Evolutionary conservation across 805 yeast species (phyloP), one percentile per base, ranked within the genome.

Genomic region (Lachancea fermentati): DNA sequence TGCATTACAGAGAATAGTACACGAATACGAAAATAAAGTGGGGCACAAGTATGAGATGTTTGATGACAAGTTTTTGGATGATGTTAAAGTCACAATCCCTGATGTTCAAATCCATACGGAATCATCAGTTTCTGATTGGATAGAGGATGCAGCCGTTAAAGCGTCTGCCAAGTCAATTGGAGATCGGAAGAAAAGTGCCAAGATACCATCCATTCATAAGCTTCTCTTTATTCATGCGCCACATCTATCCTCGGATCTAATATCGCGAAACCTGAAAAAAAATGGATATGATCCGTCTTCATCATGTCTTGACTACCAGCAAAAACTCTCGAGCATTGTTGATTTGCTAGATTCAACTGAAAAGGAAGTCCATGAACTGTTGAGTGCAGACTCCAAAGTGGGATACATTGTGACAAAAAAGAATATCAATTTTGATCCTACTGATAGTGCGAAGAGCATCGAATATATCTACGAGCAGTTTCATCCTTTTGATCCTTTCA

Each of bases 1-100:
- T 52, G 69, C 91, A 0, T 64, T 88, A 19, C 89, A 84, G 56
- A 76, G 97, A 62, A 66, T 82, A 16, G 96, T 87, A 7, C 76
- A 76, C 25, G 94, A 84, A 39, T 76, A 79, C 52, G 84, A 75
- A 28, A 78, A 76, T 47, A 75, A 75, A 40, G 89, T 86, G 19
- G 93, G 91, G 15, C 87, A 81, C 46, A 61, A 54, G 0, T 91
- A 89, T 54, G 67, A 65, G 6, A 68, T 76, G 71, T 81, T 83
- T 59, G 81, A 78, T 44, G 63, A 66, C 15, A 43, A 70, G 0
- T 55, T 76, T n/a, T 76, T 82, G 43, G 57, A 53, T 19, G 52
- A 50, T 11, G 15, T 19, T 1, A 48, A 45, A 1, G 35, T 30
- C 14, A 26, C 17, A 6, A 47, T 44, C 2, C 46, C 46, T 6